Conservation (phyloP, 306 rosid species). For the Spatholobus suberectus region DNA sequence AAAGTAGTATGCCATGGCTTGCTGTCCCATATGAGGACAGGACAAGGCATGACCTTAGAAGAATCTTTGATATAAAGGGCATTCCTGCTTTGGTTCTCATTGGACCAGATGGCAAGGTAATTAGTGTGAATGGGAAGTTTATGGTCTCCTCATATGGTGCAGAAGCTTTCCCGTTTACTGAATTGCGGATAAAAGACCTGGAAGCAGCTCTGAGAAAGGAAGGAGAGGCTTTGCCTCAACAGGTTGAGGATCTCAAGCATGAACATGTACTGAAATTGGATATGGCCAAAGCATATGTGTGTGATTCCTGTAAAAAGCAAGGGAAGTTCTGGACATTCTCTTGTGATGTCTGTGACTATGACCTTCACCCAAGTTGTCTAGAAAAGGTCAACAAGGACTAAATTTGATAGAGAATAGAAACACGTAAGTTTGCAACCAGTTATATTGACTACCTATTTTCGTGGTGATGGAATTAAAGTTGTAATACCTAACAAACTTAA, state of each 20-base stretch:
- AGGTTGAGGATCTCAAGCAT: conserved; percentile 80
- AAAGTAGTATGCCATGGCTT: conserved; percentile 79
- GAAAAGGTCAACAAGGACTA: conserved; percentile 51
- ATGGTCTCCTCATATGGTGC: conserved; percentile 77
- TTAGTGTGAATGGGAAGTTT: conserved; percentile 62
- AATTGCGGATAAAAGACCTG: conserved; percentile 61
- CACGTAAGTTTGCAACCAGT: conserved; percentile 29
- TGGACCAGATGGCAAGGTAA: conserved; percentile 75
- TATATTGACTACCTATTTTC: not conserved
- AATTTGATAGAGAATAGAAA: conserved; percentile 35
- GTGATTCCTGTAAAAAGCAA: conserved; percentile 77
- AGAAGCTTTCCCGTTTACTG: conserved; percentile 87
- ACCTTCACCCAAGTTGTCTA: conserved; percentile 84
- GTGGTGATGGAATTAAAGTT: conserved; percentile 20
- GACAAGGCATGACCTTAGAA: conserved; percentile 73
- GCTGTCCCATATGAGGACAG: conserved; percentile 76
- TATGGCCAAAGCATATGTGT: conserved; percentile 81
- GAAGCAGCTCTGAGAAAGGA: conserved; percentile 72
- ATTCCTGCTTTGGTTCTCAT: conserved; percentile 79
- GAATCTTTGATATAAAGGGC: conserved; percentile 74
- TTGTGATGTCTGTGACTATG: conserved; percentile 88
- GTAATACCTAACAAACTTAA: conserved; percentile 12
- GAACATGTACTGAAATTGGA: conserved; percentile 85
- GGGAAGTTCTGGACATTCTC: conserved; percentile 95
- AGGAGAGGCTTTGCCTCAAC: conserved; percentile 82